Conservation (phyloP, 331 rosid species). For the Quercus tomentella region DNA sequence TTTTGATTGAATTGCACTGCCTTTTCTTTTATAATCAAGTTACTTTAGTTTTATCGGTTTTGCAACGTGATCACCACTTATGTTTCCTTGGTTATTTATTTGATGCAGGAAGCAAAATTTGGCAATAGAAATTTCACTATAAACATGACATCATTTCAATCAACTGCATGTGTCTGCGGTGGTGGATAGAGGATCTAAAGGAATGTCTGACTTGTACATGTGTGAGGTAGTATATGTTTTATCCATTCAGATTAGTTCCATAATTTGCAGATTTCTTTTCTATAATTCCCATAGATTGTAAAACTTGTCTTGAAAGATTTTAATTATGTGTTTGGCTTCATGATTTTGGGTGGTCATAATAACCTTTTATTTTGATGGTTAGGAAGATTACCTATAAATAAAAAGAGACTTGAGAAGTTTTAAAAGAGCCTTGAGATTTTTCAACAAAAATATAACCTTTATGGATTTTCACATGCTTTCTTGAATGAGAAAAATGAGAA, state of each 20-base stretch:
- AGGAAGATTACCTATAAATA: too few species aligned
- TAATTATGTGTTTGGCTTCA: neutral
- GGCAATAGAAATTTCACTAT: conserved; percentile 10
- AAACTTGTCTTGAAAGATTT: neutral
- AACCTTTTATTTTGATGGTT: too few species aligned
- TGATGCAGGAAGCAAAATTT: conserved; percentile 19
- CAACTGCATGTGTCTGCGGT: conserved; percentile 28
- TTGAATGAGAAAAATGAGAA: too few species aligned
- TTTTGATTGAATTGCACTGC: neutral
- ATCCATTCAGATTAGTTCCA: neutral
- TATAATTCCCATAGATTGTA: neutral
- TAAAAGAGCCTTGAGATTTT: too few species aligned
- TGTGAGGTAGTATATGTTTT: conserved; percentile 44
- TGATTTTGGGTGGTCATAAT: neutral
- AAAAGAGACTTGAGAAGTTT: too few species aligned
- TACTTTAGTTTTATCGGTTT: neutral
- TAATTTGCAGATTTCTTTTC: neutral
- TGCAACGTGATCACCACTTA: neutral
- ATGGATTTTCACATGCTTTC: too few species aligned
- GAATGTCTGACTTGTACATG: conserved; percentile 55
- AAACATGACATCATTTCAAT: conserved; percentile 39
- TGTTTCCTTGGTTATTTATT: neutral
- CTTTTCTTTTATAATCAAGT: neutral
- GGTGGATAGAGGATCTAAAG: conserved; percentile 55
- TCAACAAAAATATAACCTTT: too few species aligned